phyloP scores from a whole-genome alignment of 805 yeast genomes.

The Candida gorgasii region DNA sequence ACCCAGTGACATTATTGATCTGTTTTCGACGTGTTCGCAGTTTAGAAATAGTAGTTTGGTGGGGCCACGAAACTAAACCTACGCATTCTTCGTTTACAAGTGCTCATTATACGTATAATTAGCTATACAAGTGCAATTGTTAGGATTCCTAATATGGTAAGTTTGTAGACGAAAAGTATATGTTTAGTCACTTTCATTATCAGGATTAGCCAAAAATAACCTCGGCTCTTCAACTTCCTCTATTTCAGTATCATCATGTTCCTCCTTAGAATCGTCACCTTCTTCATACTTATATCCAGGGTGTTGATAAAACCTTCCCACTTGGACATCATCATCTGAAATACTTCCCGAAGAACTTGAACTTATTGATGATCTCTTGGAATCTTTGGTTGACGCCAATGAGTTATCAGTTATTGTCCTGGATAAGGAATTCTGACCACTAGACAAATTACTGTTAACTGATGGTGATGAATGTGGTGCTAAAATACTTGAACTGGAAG shows the following conservation, averaged over 20 bases:
- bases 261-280: constrained; percentile 21
- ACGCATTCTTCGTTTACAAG: no score
- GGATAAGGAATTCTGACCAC: constrained; percentile 30
- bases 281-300: constrained; percentile 35
- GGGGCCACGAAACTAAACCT: not conserved
- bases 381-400: no score
- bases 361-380: constrained; percentile 20
- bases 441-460: constrained; percentile 15
- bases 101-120: no score
- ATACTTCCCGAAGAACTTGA: constrained; percentile 16
- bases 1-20: constrained; percentile 12
- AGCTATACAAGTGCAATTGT: no score
- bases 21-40: constrained; percentile 20
- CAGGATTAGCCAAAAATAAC: constrained; percentile 62
- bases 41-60: no score
- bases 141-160: no score
- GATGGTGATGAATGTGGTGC: constrained; percentile 4
- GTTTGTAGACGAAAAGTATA: no score
- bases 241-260: constrained; percentile 14
- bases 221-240: constrained; percentile 39
- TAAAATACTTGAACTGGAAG: constrained; percentile 7
- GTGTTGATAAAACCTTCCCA: constrained; percentile 42
- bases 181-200: constrained; percentile 38
- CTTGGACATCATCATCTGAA: constrained; percentile 17
- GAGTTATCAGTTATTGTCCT: constrained; percentile 35